Base-by-base conservation (phyloP, 495 filamentous ascomycete species). In the Xylaria bambusicola region DNA sequence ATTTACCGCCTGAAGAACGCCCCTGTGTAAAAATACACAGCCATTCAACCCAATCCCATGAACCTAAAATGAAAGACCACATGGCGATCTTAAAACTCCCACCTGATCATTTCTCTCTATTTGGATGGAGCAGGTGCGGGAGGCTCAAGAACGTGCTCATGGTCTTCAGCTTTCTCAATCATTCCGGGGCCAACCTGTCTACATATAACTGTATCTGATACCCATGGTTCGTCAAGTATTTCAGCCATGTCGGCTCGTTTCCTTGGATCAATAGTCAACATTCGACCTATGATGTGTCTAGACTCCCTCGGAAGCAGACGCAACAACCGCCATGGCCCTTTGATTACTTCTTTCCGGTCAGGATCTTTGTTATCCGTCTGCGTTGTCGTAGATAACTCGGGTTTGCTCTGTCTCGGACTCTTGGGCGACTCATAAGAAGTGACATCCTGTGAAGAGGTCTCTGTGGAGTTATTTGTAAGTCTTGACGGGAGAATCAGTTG, bases 321-420 rank as follows among this genome's bases (percentile, higher is more conserved):
- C n/a, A 98, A 82, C 56, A 98, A 82, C 38, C 94, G 86, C 89
- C 93, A 95, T 10, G 95, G 95, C 0, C 94, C 94, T 66, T 91
- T 92, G 66, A 97, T 91, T 2, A 92, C 83, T 64, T 92, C 88
- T 63, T 85, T 88, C 50, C 84, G 87, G 62, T 85, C 84, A 57
- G 62, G 47, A 52, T 48, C 44, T 64, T 56, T 55, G 26, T 33
- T 27, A 9, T 65, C 65, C 54, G 66, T 38, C 58, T 58, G 40
- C 58, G 64, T 26, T 65, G 67, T 33, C 65, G 64, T 35, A 69
- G 61, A 50, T 46, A 47, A 13, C 9, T 67, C 63, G 10, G 61
- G 23, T 29, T 66, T 42, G 10, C 58, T 45, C 9, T 61, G 29
- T 24, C 52, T 63, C 35, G 63, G 61, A 40, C 62, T 51, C 26